A percentile compares a stretch with the other conserved stretches of the same genome.
Conservation (phyloP, 495 filamentous ascomycete species). For the Tuber borchii region DNA sequence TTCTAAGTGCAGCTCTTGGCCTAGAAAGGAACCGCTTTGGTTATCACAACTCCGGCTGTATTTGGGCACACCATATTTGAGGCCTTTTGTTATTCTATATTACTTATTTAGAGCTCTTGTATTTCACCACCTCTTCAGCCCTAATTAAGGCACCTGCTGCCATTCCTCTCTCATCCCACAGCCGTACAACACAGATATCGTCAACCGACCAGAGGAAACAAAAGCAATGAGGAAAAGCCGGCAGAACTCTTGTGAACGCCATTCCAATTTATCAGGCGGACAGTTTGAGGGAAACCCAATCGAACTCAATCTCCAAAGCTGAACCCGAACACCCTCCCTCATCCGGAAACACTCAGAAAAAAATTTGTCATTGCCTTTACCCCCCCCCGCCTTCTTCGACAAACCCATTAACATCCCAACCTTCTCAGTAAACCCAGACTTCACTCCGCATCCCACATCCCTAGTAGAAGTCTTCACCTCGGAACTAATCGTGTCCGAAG, state of each 20-base stretch:
- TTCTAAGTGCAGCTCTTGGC: too few species aligned
- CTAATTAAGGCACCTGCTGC: neutral
- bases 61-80: neutral
- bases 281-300: neutral
- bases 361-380: neutral
- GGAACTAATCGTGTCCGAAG: neutral
- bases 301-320: neutral
- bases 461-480: neutral
- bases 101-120: neutral
- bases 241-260: too few species aligned
- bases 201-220: too few species aligned
- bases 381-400: neutral
- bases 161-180: neutral
- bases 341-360: neutral
- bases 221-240: too few species aligned
- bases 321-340: neutral
- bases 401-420: neutral
- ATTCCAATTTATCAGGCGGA: too few species aligned
- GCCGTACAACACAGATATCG: neutral
- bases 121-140: neutral
- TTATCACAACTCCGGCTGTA: neutral
- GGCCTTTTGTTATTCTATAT: neutral
- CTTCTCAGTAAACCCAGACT: neutral
- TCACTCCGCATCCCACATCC: too few species aligned
- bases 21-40: too few species aligned